Conservation (phyloP, 768 basidiomycete genomes). For the Amanita pseudoporphyria region DNA sequence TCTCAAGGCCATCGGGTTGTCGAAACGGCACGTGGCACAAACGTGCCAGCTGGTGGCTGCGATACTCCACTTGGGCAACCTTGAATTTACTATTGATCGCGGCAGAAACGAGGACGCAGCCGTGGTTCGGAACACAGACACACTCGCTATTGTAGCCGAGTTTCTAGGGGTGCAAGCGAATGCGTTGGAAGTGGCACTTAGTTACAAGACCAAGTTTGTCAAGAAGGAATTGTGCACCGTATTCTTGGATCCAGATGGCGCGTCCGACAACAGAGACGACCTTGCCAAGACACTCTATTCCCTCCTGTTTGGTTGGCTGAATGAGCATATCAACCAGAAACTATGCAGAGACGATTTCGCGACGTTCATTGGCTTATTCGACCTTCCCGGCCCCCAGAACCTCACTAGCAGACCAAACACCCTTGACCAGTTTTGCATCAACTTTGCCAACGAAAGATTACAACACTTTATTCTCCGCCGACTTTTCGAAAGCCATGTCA, state of each 20-base stretch:
- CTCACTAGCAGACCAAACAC: constrained; percentile 82
- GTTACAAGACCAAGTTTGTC: constrained; percentile 87
- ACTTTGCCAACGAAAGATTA: constrained; percentile 90
- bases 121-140: constrained; percentile 78
- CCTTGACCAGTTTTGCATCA: constrained; percentile 93
- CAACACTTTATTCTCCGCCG: constrained; percentile 75
- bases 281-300: constrained; percentile 91
- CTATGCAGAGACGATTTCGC: constrained; percentile 90
- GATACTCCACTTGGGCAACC: constrained; percentile 93
- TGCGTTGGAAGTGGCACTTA: constrained; percentile 70
- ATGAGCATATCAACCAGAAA: constrained; percentile 92
- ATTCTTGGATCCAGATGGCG: constrained; percentile 91
- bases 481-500: constrained; percentile 72
- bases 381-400: constrained; percentile 91
- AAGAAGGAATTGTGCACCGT: constrained; percentile 97
- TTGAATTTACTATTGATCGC: constrained; percentile 84
- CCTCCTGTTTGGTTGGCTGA: constrained; percentile 91
- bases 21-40: constrained; percentile 91
- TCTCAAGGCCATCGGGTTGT: constrained; percentile 86
- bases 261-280: constrained; percentile 88
- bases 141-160: constrained; percentile 77
- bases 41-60: constrained; percentile 92
- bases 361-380: constrained; percentile 88
- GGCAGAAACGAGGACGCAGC: constrained; percentile 86
- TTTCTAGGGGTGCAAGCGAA: constrained; percentile 77